phyloP scores from a whole-genome alignment of 140 eudicot species.

The Anethum foeniculum region DNA sequence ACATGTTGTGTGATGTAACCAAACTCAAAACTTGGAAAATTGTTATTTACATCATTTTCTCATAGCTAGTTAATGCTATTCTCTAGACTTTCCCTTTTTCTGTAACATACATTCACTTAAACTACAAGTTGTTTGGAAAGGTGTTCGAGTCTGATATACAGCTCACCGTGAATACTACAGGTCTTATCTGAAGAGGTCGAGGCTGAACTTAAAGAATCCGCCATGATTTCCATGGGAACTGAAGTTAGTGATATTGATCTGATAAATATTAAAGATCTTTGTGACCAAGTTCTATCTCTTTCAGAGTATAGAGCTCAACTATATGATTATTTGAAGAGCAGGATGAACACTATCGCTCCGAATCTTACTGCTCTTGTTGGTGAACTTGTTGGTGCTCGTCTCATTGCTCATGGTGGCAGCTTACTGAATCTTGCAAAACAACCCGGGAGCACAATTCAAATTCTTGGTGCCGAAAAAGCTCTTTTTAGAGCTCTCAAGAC shows the following conservation, averaged over 20 bases:
- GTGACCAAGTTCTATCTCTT: conserved; percentile 88
- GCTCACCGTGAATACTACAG: conserved; percentile 24
- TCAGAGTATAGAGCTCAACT: conserved; percentile 88
- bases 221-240: conserved; percentile 94
- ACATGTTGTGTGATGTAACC: not conserved
- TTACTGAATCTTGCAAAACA: conserved; percentile 88
- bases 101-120: not conserved
- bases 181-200: conserved; percentile 74
- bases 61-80: not conserved
- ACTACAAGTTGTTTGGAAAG: not conserved
- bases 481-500: conserved; percentile 92
- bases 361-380: conserved; percentile 97
- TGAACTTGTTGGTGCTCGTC: conserved; percentile 97
- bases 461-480: conserved; percentile 97
- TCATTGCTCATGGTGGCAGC: conserved; percentile 91
- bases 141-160: not conserved
- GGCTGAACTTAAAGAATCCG: conserved; percentile 71
- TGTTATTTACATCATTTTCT: not conserved
- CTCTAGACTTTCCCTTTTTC: not conserved
- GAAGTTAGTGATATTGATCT: conserved; percentile 95
- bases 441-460: conserved; percentile 93
- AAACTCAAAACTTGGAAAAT: not conserved
- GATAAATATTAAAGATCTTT: conserved; percentile 63
- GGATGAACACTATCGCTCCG: conserved; percentile 94
- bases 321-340: conserved; percentile 82